Percentiles rank a stretch among this genome's conserved stretches.
phyloP scores from a whole-genome alignment of 352 stramenopile species.

The Thraustotheca clavata region DNA sequence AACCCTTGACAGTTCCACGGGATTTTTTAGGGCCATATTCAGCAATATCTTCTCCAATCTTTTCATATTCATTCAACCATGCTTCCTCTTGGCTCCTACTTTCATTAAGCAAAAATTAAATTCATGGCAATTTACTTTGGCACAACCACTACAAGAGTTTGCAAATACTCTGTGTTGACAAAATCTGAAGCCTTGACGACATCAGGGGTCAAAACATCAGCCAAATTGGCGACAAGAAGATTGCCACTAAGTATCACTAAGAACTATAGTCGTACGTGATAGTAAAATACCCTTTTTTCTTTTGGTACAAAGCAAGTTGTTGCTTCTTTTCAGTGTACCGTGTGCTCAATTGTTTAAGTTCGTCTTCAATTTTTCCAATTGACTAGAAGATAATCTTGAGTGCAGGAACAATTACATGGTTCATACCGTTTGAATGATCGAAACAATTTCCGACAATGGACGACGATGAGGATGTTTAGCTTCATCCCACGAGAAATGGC shows the following conservation, averaged over 20 bases:
- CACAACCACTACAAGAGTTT: conserved; percentile 94
- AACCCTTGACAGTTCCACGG: conserved; percentile 87
- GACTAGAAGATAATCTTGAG: conserved; percentile 34
- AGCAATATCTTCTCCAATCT: conserved; percentile 82
- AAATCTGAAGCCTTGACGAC: conserved; percentile 85
- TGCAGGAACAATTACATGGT: not conserved
- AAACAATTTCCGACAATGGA: conserved; percentile 94
- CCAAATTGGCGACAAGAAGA: conserved; percentile 92
- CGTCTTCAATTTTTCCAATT: conserved; percentile 94
- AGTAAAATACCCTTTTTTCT: conserved; percentile 80
- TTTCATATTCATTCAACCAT: conserved; percentile 84
- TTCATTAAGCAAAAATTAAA: not conserved
- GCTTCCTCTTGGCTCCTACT: conserved; percentile 75
- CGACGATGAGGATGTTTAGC: conserved; percentile 95
- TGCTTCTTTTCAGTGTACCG: conserved; percentile 94
- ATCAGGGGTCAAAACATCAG: conserved; percentile 89
- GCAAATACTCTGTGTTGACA: conserved; percentile 95
- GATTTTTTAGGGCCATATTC: conserved; percentile 87
- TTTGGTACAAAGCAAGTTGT: conserved; percentile 80
- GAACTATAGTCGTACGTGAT: not conserved
- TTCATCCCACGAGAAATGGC: conserved; percentile 97
- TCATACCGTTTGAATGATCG: conserved; percentile 87
- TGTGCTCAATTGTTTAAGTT: conserved; percentile 91
- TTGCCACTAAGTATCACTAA: conserved; percentile 56
- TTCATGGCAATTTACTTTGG: conserved; percentile 47